These are phyloP conservation scores for Penicillium sclerotiorum DNA, from an alignment of 2,329 filamentous ascomycete species.

Conservation along the genomic window DNA sequence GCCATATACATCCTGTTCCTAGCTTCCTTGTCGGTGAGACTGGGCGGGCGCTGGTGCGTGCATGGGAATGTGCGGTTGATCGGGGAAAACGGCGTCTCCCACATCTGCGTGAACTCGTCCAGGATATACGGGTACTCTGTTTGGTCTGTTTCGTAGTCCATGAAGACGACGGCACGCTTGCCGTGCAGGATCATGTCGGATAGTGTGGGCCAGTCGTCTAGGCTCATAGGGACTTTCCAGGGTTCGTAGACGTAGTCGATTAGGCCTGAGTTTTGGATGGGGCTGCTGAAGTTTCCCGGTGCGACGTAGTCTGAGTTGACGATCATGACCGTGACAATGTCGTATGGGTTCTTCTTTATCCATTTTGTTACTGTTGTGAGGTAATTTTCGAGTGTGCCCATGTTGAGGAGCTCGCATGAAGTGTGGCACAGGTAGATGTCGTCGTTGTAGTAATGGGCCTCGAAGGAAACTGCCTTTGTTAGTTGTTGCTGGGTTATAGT, in stretches of 20 bases:
- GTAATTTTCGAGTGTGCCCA: slow-evolving; percentile 1
- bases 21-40: background rate
- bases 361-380: background rate
- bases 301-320: slow-evolving; percentile 3
- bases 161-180: background rate
- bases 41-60: background rate
- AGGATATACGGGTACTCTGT: background rate
- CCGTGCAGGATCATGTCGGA: background rate
- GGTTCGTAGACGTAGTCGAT: slow-evolving; percentile 4
- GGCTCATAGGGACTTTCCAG: slow-evolving; percentile 1
- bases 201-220: background rate
- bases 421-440: slow-evolving; percentile 5
- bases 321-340: background rate
- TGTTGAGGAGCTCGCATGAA: background rate
- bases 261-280: background rate
- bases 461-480: background rate
- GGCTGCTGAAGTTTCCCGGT: background rate
- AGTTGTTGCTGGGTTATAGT: no score
- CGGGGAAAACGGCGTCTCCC: slow-evolving; percentile 3
- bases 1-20: slow-evolving; percentile 2
- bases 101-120: slow-evolving; percentile 5
- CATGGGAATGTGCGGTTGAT: slow-evolving; percentile 2
- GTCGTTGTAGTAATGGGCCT: slow-evolving; percentile 4
- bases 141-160: slow-evolving; percentile 3
- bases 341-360: slow-evolving; percentile 3